A percentile compares a stretch with the other conserved stretches of the same genome.
phyloP scores from a whole-genome alignment of 345 rosid genomes.

The Nephelium lappaceum region DNA sequence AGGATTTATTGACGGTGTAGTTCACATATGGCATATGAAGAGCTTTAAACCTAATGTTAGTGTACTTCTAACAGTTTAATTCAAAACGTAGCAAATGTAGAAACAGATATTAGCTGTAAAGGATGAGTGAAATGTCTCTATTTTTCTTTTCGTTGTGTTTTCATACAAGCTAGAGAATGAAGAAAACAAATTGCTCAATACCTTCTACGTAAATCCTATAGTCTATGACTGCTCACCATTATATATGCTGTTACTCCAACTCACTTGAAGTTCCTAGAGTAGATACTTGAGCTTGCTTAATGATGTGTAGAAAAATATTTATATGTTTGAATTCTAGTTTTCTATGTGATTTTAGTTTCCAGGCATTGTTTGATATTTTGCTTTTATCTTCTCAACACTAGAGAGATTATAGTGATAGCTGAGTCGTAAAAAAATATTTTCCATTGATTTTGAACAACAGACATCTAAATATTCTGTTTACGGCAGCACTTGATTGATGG shows the following conservation, averaged over 20 bases:
- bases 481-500: neutral
- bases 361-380: neutral
- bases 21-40: neutral
- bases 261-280: neutral
- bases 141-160: neutral
- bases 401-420: neutral
- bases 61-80: neutral
- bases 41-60: neutral
- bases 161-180: neutral
- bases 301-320: neutral
- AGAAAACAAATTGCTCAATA: neutral
- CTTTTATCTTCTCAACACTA: neutral
- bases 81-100: no score
- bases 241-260: neutral
- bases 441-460: neutral
- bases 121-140: neutral
- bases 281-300: neutral
- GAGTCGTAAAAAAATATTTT: neutral
- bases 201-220: neutral
- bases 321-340: neutral
- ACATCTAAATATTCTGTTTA: neutral
- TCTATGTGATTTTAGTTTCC: neutral
- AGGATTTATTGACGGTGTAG: neutral
- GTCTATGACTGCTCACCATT: neutral
- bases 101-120: neutral